phyloP scores from a whole-genome alignment of 202 grass and related monocot genomes.

The Brachypodium distachyon region DNA sequence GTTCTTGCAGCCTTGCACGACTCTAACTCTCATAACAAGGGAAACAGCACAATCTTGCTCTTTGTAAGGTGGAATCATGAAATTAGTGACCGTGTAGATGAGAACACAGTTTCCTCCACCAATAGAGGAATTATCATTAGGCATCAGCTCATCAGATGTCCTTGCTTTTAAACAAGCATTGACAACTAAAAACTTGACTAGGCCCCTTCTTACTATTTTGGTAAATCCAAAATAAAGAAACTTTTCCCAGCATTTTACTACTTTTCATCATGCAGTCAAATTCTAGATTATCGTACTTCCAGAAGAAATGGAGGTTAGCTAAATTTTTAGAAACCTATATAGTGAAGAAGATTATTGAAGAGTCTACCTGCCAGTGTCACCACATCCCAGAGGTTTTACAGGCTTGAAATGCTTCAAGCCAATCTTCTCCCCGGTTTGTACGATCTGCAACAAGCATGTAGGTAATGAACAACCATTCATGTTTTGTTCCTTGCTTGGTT shows the following conservation, averaged over 20 bases:
- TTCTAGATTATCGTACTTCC: not conserved
- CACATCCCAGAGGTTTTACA: constrained; percentile 80
- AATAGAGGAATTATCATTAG: not conserved
- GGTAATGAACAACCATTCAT: not conserved
- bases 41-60: not conserved
- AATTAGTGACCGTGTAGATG: not conserved
- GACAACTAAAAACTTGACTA: not conserved
- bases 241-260: not conserved
- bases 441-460: constrained; percentile 38
- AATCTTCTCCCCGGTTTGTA: constrained; percentile 55
- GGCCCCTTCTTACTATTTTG: not conserved
- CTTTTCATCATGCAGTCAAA: not conserved
- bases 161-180: not conserved
- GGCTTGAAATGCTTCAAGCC: constrained; percentile 88
- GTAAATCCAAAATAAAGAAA: not conserved
- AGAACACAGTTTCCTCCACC: not conserved
- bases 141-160: not conserved
- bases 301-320: not conserved
- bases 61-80: not conserved
- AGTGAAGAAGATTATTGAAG: not conserved
- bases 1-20: not conserved
- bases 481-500: not conserved
- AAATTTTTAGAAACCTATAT: not conserved
- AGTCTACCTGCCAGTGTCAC: constrained; percentile 92
- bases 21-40: not conserved